Evolutionary conservation across 768 basidiomycete species (phyloP), one percentile per base, ranked within the genome.

Genomic region (Daedalea quercina): DNA sequence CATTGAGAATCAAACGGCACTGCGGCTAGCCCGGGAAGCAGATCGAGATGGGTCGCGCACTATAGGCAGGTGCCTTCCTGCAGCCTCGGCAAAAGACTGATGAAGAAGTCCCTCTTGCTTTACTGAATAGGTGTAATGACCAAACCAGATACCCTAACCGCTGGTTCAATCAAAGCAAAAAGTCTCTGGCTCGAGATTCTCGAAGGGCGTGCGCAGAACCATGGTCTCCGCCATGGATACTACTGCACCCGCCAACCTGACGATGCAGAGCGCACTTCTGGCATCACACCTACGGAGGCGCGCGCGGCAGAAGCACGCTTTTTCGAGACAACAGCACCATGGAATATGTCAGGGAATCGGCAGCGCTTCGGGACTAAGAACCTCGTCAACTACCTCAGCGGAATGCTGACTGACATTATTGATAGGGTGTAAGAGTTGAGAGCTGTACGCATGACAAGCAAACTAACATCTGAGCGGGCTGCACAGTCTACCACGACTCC

Each of bases 191-290:
- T 72, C n/a, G 69, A 74, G 0, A 69, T 82, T 1, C 65, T 87
- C 11, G 72, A 80, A 56, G 81, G 79, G 31, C 68, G 67, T 25
- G 53, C 35, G 62, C 64, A 84, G 58, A 50, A 15, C 19, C 65
- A n/a, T n/a, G n/a, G n/a, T n/a, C n/a, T 85, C 52, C 72, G 60
- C 37, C 80, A 56, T 13, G 57, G 56, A 9, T 87, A 86, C 55
- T 86, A 78, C 54, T 84, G 82, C 28, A 80, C 84, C 22, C 81
- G 82, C 41, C 79, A 84, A 22, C 82, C 83, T 0, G 77, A 84
- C 50, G 86, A 86, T 55, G 70, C 65, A 3, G 76, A 84, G 52
- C 77, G 86, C 0, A 54, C 60, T 15, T 58, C 65, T 35, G 64
- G 65, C 1, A 66, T 77, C 8, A 67, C 75, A 0, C 69, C 69